Conservation (phyloP, 1,284 basidiomycete genomes). For the Rhodotorula mucilaginosa region DNA sequence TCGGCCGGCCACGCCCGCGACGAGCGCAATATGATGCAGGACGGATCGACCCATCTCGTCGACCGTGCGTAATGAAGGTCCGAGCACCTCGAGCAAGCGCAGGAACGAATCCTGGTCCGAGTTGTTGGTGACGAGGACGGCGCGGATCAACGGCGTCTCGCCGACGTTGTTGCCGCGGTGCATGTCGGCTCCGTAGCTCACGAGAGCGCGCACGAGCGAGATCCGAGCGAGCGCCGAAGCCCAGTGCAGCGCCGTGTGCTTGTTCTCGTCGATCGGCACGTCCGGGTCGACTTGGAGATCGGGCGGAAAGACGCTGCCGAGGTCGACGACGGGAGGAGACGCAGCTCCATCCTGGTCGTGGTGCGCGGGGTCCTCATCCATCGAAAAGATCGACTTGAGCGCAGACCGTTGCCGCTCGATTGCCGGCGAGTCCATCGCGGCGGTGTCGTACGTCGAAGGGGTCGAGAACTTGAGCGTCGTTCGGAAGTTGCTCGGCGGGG, state of each 20-base stretch:
- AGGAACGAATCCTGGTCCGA: slow-evolving; percentile 72
- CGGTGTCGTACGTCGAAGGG: slow-evolving; percentile 9
- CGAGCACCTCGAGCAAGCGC: slow-evolving; percentile 54
- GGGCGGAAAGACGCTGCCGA: slow-evolving; percentile 33
- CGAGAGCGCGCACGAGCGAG: slow-evolving; percentile 61
- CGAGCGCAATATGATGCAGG: slow-evolving; percentile 88
- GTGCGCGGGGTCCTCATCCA: slow-evolving; percentile 15
- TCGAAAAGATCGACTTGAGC: slow-evolving; percentile 37
- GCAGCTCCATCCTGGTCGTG: not conserved
- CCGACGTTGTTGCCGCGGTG: slow-evolving; percentile 88
- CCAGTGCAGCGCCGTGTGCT: slow-evolving; percentile 91
- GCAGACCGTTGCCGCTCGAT: slow-evolving; percentile 26
- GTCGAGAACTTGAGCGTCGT: slow-evolving; percentile 26
- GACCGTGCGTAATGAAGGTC: slow-evolving; percentile 76
- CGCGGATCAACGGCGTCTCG: slow-evolving; percentile 90
- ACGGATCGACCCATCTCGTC: slow-evolving; percentile 87
- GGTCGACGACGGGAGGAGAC: slow-evolving; percentile 17
- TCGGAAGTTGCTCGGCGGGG: slow-evolving; percentile 23
- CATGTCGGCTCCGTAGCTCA: slow-evolving; percentile 77
- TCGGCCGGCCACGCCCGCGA: slow-evolving; percentile 86
- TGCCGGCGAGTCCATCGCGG: not conserved
- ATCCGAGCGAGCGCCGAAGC: slow-evolving; percentile 81
- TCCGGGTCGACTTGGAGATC: slow-evolving; percentile 62
- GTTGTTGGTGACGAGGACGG: slow-evolving; percentile 84
- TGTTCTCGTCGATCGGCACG: slow-evolving; percentile 84